phyloP scores from a whole-genome alignment of 148 eudicot genomes.

The Diospyros lotus region DNA sequence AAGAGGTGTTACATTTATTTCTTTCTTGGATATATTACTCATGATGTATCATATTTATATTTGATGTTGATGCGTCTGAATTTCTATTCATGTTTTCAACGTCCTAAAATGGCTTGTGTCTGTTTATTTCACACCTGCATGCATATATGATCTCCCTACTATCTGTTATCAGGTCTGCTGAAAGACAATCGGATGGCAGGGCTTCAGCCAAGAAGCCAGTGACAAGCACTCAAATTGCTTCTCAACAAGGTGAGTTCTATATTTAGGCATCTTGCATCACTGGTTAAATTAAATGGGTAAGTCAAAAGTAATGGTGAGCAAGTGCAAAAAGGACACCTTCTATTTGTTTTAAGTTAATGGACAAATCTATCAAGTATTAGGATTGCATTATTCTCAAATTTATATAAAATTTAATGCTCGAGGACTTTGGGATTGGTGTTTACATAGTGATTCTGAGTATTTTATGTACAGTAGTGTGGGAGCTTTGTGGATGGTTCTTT shows the following conservation, averaged over 20 bases:
- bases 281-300: background rate
- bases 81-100: background rate
- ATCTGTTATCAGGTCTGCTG: constrained; percentile 51
- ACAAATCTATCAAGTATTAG: too few species aligned
- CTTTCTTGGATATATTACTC: background rate
- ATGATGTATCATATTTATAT: background rate
- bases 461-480: too few species aligned
- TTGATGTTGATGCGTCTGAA: background rate
- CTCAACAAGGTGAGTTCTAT: constrained; percentile 49
- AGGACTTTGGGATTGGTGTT: too few species aligned
- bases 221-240: constrained; percentile 39
- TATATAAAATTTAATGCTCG: too few species aligned
- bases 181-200: constrained; percentile 57
- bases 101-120: background rate
- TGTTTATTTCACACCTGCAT: background rate
- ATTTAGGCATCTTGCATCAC: background rate
- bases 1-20: constrained; percentile 49
- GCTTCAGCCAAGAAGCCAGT: constrained; percentile 61
- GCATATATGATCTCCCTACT: background rate
- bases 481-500: too few species aligned
- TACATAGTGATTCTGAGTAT: too few species aligned
- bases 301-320: background rate
- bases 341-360: background rate
- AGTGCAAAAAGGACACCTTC: background rate
- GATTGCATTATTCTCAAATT: too few species aligned